Evolutionary conservation across 75 land plant genomes (phyloP), one percentile per base, ranked within the genome.

Genomic region (Sequoia sempervirens): DNA sequence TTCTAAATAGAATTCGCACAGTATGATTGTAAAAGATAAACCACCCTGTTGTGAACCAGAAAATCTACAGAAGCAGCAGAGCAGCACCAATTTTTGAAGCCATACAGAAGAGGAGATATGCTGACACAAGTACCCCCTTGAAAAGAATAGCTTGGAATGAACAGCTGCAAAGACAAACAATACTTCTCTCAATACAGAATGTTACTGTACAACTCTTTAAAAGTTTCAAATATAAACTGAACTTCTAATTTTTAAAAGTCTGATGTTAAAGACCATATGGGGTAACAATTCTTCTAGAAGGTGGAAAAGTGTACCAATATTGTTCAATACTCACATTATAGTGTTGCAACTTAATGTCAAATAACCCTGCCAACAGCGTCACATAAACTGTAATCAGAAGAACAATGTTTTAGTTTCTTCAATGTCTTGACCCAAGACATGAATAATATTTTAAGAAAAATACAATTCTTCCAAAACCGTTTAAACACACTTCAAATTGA

Each of bases 151-250:
- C 23, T 15, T 40, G 45, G 23, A 73, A 23, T 43, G 28, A 78
- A 43, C 80, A 78, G 80, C 80, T 78, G 50, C 50, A 78, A n/a
- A 78, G 26, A 78, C 45, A 76, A 75, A 78, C 80, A 38, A 37
- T 43, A 28, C 26, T 78, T 78, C 46, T 41, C 10, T 76, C 46
- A 78, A 78, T 43, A 78, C 26, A 70, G 11, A 32, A 15, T 70
- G 32, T 11, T 30, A 70, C 13, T 30, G 32, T 32, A 30, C 36
- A 32, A 70, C 14, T 70, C 8, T 70, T 70, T 70, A 11, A 32
- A 78, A 78, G 28, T 43, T 78, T 41, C 32, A 78, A 43, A 5
- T 28, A 41, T 43, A 40, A 23, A 23, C 11, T 43, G 80, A 78
- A 43, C 40, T 78, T 28, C 75, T 72, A 72, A 72, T 30, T 15